Base-by-base conservation (phyloP, 805 yeast genomes). In the Pichia ethanolica region DNA sequence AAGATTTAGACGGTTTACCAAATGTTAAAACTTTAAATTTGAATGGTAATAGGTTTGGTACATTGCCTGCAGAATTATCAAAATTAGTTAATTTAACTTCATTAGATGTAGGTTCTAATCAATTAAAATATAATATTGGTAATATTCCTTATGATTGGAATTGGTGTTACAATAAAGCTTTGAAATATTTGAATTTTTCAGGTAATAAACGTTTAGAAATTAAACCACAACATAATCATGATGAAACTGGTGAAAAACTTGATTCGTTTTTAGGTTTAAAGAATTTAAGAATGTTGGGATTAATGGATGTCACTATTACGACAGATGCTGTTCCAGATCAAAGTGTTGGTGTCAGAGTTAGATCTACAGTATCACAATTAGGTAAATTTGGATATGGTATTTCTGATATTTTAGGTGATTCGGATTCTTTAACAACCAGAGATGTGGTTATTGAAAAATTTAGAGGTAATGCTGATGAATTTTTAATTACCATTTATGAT, bases 111-210 rank as follows among this genome's bases (percentile, higher is more conserved):
- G 96, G 97, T 4, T 86, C 95, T 2, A 93, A 93, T 64, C 83
- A 82, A 53, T 71, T 93, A 66, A 86, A 89, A 60, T 93, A 93
- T 66, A 93, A 93, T 59, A 89, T 91, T 49, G 85, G 93, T 4
- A 93, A 93, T 65, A 87, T 89, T 77, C 95, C 93, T 13, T 91
- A 88, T 62, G 99, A 93, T 64, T 93, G 98, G 97, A 93, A 89
- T 67, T 93, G 99, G 99, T 82, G 85, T 58, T 82, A 82, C 71
- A 93, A 93, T 62, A 71, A 76, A 47, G 79, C 81, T 39, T 71
- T 93, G 65, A 80, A 74, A 56, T 89, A 85, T 59, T 75, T 93
- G 62, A 93, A 91, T 64, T 83, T 93, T 50, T 89, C 97, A 0
- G 97, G 97, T 37, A 93, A 93, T 63, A 85, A 86, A 62, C 76